Evolutionary conservation across 2,329 filamentous ascomycete species (phyloP).

Genomic region (Harringtonia aguacate): DNA sequence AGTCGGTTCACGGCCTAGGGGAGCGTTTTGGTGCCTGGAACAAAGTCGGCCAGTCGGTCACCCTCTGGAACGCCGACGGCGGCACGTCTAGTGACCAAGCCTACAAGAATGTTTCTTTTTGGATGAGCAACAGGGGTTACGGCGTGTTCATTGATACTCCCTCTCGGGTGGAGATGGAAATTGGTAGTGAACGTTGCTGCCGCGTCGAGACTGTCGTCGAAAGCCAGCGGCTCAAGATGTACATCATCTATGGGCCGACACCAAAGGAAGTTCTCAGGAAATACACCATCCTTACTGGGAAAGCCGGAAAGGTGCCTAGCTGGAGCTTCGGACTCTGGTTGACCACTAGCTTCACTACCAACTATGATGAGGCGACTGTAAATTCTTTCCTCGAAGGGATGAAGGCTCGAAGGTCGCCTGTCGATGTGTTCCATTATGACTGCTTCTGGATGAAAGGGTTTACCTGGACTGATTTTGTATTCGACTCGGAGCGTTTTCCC

Average conservation of each 20-base stretch:
- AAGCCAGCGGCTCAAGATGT: conserved; percentile 62
- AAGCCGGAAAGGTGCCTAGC: conserved; percentile 51
- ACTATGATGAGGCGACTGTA: conserved; percentile 61
- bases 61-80: conserved; percentile 53
- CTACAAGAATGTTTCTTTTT: conserved; percentile 64
- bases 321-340: conserved; percentile 74
- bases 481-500: conserved; percentile 57
- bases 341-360: conserved; percentile 65
- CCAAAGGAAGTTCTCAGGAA: conserved; percentile 61
- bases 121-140: conserved; percentile 62
- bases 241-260: conserved; percentile 59
- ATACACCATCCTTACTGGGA: conserved; percentile 58
- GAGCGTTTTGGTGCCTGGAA: conserved; percentile 69
- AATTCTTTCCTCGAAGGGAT: conserved; percentile 59
- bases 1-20: conserved; percentile 63
- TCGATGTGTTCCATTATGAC: conserved; percentile 67
- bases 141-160: conserved; percentile 66
- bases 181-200: conserved; percentile 63
- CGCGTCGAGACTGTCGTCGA: conserved; percentile 60
- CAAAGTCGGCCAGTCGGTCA: conserved; percentile 61
- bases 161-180: conserved; percentile 59
- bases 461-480: conserved; percentile 66
- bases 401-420: conserved; percentile 50
- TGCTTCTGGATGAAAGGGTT: conserved; percentile 71
- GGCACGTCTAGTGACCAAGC: conserved; percentile 60